These are phyloP conservation scores for Chiua sp. DNA, from an alignment of 1,284 basidiomycete species.

Conservation along the genomic window DNA sequence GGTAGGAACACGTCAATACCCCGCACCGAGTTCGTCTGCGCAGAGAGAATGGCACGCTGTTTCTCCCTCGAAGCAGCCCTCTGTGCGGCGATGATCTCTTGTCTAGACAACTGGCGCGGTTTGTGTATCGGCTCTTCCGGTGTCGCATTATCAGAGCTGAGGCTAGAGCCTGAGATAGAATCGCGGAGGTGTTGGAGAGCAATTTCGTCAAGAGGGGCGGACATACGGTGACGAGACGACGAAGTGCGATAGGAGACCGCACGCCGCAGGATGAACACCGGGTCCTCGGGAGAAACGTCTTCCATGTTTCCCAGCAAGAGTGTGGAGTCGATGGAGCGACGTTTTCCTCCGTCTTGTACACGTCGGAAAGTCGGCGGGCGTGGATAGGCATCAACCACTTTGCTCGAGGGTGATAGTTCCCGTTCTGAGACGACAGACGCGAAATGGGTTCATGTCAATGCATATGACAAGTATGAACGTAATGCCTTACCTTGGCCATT, in stretches of 20 bases:
- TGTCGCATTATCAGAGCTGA: constrained; percentile 46
- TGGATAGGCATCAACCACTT: constrained; percentile 84
- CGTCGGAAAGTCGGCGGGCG: constrained; percentile 76
- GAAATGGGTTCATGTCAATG: constrained; percentile 13
- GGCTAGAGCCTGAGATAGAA: constrained; percentile 55
- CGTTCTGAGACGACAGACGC: constrained; percentile 57
- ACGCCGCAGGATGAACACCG: constrained; percentile 86
- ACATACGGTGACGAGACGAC: constrained; percentile 66
- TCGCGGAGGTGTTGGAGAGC: constrained; percentile 74
- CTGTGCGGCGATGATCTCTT: constrained; percentile 94
- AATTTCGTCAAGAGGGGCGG: constrained; percentile 77
- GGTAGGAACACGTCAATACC: constrained; percentile 89
- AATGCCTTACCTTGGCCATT: constrained; percentile 65
- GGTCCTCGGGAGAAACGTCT: constrained; percentile 84
- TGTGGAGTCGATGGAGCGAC: constrained; percentile 88
- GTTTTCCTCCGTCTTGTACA: constrained; percentile 63
- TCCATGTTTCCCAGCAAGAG: constrained; percentile 72
- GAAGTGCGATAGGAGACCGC: constrained; percentile 74
- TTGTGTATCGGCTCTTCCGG: constrained; percentile 31
- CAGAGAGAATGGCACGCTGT: constrained; percentile 85
- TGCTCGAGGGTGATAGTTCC: constrained; percentile 77
- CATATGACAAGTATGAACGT: not conserved
- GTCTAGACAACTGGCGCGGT: constrained; percentile 63
- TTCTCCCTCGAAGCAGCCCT: constrained; percentile 84
- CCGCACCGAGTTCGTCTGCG: constrained; percentile 82